A percentile compares a stretch with the other conserved stretches of the same genome.
Evolutionary conservation across 345 rosid genomes (phyloP).

Genomic region (Heritiera fomes): DNA sequence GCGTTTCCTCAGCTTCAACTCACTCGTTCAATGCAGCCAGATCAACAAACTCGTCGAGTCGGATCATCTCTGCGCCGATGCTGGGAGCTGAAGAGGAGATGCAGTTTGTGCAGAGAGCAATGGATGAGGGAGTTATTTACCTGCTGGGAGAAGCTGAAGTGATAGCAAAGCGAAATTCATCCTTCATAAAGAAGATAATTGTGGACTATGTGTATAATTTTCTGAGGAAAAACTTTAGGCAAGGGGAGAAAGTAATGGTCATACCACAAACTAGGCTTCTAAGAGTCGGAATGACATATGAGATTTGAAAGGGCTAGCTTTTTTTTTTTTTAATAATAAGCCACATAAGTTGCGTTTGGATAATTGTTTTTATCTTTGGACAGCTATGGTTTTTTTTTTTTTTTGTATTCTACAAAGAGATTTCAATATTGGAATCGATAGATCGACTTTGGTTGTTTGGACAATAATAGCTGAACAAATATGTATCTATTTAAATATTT

Average conservation of each 20-base stretch:
- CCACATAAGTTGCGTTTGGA: no score
- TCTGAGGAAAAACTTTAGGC: slow-evolving; percentile 65
- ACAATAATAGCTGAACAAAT: no score
- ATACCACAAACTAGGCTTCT: slow-evolving; percentile 65
- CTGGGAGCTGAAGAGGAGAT: slow-evolving; percentile 48
- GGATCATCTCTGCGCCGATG: slow-evolving; percentile 22
- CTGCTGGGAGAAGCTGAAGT: slow-evolving; percentile 71
- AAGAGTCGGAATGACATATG: slow-evolving; percentile 84
- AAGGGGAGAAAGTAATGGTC: slow-evolving; percentile 52
- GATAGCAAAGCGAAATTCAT: slow-evolving; percentile 47
- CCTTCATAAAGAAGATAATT: slow-evolving; percentile 56
- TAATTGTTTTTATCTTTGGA: no score
- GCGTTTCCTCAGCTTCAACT: slow-evolving; percentile 46
- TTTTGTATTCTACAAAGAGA: no score
- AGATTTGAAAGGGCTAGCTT: slow-evolving; percentile 37
- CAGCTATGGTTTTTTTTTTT: no score
- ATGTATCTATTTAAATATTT: no score
- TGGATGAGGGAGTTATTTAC: slow-evolving; percentile 65
- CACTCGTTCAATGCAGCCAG: slow-evolving; percentile 25
- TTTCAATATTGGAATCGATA: no score
- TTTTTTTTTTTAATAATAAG: no score
- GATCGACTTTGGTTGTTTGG: no score
- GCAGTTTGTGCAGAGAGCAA: slow-evolving; percentile 54
- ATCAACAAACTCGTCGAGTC: slow-evolving; percentile 26
- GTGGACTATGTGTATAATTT: slow-evolving; percentile 57